These are phyloP conservation scores for Metschnikowia borealis DNA, from an alignment of 805 yeast genomes.

Conservation along the genomic window DNA sequence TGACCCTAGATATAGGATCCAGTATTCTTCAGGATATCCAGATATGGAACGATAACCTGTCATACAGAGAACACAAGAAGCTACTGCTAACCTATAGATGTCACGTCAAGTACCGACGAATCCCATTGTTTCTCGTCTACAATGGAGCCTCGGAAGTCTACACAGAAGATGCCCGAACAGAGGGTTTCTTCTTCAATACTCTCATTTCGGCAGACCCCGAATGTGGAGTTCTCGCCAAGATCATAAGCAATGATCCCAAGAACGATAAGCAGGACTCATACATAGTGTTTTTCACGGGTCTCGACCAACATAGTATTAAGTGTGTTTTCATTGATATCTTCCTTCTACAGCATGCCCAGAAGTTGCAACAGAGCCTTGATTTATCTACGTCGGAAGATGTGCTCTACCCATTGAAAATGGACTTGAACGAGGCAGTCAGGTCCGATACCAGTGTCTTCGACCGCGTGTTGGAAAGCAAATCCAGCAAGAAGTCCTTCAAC, in stretches of 20 bases:
- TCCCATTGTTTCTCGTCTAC: conserved; percentile 16
- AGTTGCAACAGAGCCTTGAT: background rate
- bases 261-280: conserved; percentile 11
- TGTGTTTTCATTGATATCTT: conserved; percentile 21
- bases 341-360: conserved; percentile 10
- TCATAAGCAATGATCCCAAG: background rate
- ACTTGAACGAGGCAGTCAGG: conserved; percentile 1
- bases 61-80: background rate
- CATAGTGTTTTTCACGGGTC: conserved; percentile 25
- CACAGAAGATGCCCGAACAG: conserved; percentile 11
- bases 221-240: conserved; percentile 12
- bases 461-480: conserved; percentile 29
- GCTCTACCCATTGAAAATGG: conserved; percentile 5
- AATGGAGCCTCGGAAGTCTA: conserved; percentile 17
- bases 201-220: conserved; percentile 3
- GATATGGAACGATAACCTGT: conserved; percentile 11
- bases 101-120: conserved; percentile 9
- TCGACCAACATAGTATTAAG: conserved; percentile 8
- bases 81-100: conserved; percentile 4
- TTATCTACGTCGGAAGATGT: background rate
- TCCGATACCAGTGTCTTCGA: conserved; percentile 30
- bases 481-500: conserved; percentile 14
- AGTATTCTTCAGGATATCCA: conserved; percentile 12
- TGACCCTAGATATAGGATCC: conserved; percentile 8
- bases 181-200: conserved; percentile 10